These are phyloP conservation scores for Colletotrichum gigasporum DNA, from an alignment of 2,329 filamentous ascomycete species.

Conservation along the genomic window DNA sequence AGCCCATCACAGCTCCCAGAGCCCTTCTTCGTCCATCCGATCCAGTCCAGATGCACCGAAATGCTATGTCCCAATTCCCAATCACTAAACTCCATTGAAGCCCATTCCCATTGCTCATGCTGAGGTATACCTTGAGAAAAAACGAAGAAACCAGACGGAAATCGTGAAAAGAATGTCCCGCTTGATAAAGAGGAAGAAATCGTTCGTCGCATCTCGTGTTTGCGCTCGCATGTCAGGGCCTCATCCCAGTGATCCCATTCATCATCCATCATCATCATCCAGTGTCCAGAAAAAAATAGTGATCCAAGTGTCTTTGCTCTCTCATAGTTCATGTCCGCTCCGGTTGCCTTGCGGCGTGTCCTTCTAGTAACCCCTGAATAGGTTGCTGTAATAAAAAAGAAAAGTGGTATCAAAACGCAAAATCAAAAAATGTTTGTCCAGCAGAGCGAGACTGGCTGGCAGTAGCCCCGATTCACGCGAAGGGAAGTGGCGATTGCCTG, in stretches of 20 bases:
- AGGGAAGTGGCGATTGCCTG: constrained; percentile 46
- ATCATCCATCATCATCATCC: constrained; percentile 25
- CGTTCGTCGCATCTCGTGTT: constrained; percentile 30
- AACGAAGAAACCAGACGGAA: not conserved
- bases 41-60: constrained; percentile 33
- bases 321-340: constrained; percentile 32
- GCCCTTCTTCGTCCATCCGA: constrained; percentile 35
- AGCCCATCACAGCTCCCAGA: constrained; percentile 42
- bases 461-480: constrained; percentile 21
- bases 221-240: constrained; percentile 20
- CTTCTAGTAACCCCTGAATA: constrained; percentile 27
- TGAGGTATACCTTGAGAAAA: constrained; percentile 11
- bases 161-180: not conserved
- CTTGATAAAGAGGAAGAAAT: constrained; percentile 1
- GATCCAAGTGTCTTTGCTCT: constrained; percentile 33
- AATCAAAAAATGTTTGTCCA: constrained; percentile 12
- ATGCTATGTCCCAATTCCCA: constrained; percentile 29
- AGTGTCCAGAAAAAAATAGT: constrained; percentile 26
- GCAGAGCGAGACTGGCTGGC: constrained; percentile 14
- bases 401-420: constrained; percentile 37
- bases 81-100: constrained; percentile 22
- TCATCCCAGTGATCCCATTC: constrained; percentile 35
- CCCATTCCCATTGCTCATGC: constrained; percentile 26
- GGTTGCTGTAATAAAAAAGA: constrained; percentile 37
- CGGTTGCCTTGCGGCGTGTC: constrained; percentile 50